These are phyloP conservation scores for Carex littledalei DNA, from an alignment of 176 grass and related monocot species.

Conservation along the genomic window DNA sequence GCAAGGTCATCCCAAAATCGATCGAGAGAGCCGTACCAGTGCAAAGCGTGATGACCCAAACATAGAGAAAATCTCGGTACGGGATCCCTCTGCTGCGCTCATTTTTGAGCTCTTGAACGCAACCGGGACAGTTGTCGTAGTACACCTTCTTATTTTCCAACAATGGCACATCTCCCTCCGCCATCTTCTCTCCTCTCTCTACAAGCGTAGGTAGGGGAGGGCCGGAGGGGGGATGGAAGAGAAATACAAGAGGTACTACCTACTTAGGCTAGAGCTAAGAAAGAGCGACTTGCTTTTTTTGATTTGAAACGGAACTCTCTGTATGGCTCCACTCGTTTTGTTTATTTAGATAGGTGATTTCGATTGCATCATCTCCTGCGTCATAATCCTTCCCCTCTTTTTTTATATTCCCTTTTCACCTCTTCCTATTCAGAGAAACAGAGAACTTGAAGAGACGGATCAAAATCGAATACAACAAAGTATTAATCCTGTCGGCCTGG, in stretches of 20 bases:
- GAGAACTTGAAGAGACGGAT: too few relatives aligned
- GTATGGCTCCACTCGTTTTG: not conserved
- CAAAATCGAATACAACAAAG: too few relatives aligned
- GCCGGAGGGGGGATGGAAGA: too few relatives aligned
- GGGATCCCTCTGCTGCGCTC: conserved; percentile 35
- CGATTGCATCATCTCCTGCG: conserved; percentile 15
- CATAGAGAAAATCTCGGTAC: conserved; percentile 49
- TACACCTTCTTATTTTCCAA: conserved; percentile 33
- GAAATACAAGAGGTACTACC: not conserved
- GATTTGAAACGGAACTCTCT: conserved; percentile 1
- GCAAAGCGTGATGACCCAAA: conserved; percentile 57
- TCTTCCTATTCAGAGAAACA: not conserved
- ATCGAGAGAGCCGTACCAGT: conserved; percentile 30
- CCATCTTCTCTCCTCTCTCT: not conserved
- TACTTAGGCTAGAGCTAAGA: not conserved
- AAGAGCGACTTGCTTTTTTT: not conserved
- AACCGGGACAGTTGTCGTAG: conserved; percentile 58
- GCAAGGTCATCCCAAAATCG: not conserved
- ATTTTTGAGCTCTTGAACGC: conserved; percentile 35
- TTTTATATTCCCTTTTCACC: not conserved
- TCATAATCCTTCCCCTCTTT: not conserved
- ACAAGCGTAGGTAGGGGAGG: not conserved
- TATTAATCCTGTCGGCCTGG: too few relatives aligned
- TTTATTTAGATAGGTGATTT: not conserved
- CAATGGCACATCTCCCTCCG: conserved; percentile 26